Evolutionary conservation across 2,329 filamentous ascomycete genomes (phyloP).

Genomic region (Onygena corvina): DNA sequence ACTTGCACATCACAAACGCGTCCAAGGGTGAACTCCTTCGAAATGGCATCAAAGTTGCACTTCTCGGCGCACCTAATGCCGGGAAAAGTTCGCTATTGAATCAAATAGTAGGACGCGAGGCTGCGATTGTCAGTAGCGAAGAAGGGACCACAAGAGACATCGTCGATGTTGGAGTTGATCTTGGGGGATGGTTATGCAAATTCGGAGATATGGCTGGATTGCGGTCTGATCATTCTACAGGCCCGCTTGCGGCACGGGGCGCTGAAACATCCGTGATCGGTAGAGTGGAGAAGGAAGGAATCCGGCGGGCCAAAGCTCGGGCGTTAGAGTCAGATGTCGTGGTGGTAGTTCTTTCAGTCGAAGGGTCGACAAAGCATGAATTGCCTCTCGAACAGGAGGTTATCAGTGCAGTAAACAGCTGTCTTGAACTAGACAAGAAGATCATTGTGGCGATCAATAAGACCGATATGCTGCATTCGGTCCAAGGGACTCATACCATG

Average conservation of each 20-base stretch:
- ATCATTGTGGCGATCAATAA: constrained; percentile 53
- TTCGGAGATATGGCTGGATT: constrained; percentile 92
- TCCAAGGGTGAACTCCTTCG: constrained; percentile 72
- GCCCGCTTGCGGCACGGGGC: constrained; percentile 3
- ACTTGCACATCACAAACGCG: constrained; percentile 60
- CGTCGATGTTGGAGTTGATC: constrained; percentile 79
- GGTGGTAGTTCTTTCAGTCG: constrained; percentile 66
- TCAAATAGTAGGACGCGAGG: constrained; percentile 75
- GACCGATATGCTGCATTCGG: constrained; percentile 37
- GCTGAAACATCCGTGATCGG: constrained; percentile 41
- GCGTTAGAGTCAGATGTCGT: constrained; percentile 77
- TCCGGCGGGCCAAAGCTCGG: constrained; percentile 68
- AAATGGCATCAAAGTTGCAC: constrained; percentile 71
- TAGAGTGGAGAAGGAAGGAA: constrained; percentile 75
- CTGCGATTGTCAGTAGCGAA: constrained; percentile 86
- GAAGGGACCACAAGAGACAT: constrained; percentile 91
- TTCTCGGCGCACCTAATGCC: constrained; percentile 84
- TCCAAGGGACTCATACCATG: constrained; percentile 10
- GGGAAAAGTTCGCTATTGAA: constrained; percentile 95
- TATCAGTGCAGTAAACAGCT: constrained; percentile 40
- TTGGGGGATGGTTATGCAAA: constrained; percentile 82
- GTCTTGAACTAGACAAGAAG: constrained; percentile 39
- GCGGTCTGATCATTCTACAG: constrained; percentile 37
- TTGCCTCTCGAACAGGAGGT: constrained; percentile 43
- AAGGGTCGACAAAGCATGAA: constrained; percentile 32